Conservation (phyloP, 352 stramenopile species). For the Pythium oligandrum region DNA sequence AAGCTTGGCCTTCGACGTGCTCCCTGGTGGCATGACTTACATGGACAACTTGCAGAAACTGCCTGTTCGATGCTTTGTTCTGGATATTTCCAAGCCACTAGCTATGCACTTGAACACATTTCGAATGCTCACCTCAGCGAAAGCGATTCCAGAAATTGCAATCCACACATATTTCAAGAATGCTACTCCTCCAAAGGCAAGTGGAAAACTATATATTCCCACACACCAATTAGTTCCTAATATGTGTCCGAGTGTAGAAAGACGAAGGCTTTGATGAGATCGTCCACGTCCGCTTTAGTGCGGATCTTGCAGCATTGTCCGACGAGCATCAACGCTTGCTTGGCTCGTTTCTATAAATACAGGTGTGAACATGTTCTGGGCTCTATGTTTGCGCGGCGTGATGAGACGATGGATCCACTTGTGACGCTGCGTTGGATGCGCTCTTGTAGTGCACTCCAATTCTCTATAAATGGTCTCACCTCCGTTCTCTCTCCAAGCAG, state of each 20-base stretch:
- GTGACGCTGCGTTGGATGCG: neutral
- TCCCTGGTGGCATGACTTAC: neutral
- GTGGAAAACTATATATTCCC: slow-evolving; percentile 1
- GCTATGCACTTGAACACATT: slow-evolving; percentile 86
- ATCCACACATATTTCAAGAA: slow-evolving; percentile 89
- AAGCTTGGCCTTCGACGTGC: slow-evolving; percentile 1
- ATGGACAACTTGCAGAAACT: slow-evolving; percentile 31
- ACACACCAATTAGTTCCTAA: neutral
- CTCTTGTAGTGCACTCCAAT: neutral
- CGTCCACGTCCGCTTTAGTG: slow-evolving; percentile 59
- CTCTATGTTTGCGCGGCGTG: no score
- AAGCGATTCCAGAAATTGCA: slow-evolving; percentile 80
- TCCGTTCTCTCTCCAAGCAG: no score
- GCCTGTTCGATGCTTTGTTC: slow-evolving; percentile 65
- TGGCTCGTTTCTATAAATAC: slow-evolving; percentile 59
- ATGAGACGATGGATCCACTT: slow-evolving; percentile 8
- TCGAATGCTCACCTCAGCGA: slow-evolving; percentile 58
- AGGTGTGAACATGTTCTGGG: neutral
- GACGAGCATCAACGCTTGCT: slow-evolving; percentile 35
- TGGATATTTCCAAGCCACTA: slow-evolving; percentile 74
- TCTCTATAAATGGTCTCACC: no score
- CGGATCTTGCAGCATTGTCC: slow-evolving; percentile 31
- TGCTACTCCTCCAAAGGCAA: slow-evolving; percentile 38
- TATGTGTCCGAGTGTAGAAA: slow-evolving; percentile 22
- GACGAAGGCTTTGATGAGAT: slow-evolving; percentile 73